Evolutionary conservation across 202 grass and related monocot species (phyloP).

Genomic region (Saccharum hybrid): DNA sequence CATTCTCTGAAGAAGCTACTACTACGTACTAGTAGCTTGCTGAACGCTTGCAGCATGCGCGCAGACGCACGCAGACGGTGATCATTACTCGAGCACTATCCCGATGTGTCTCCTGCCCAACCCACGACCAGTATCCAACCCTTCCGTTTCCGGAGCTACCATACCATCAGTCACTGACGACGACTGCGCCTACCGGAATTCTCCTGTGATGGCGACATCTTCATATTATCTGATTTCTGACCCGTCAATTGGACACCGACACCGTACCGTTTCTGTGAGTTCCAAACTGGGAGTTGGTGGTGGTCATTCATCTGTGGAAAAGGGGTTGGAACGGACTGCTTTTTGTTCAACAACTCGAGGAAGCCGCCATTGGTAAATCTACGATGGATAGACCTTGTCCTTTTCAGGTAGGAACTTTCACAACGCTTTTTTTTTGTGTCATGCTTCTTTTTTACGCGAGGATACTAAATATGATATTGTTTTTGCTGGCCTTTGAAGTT

Average conservation of each 20-base stretch:
- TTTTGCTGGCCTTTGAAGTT: neutral
- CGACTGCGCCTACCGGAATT: neutral
- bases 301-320: neutral
- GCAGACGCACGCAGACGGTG: neutral
- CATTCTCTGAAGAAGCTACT: neutral
- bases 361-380: neutral
- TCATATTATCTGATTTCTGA: neutral
- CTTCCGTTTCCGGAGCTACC: neutral
- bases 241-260: neutral
- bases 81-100: neutral
- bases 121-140: neutral
- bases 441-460: neutral
- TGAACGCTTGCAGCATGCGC: neutral
- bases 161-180: neutral
- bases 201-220: neutral
- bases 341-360: constrained; percentile 13
- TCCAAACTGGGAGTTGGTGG: neutral
- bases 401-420: neutral
- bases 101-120: neutral
- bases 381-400: neutral
- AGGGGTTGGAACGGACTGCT: neutral
- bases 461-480: neutral
- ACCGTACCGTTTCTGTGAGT: neutral
- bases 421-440: neutral
- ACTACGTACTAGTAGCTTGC: neutral